Evolutionary conservation across 2,329 filamentous ascomycete genomes (phyloP).

Genomic region (Hortaea werneckii): DNA sequence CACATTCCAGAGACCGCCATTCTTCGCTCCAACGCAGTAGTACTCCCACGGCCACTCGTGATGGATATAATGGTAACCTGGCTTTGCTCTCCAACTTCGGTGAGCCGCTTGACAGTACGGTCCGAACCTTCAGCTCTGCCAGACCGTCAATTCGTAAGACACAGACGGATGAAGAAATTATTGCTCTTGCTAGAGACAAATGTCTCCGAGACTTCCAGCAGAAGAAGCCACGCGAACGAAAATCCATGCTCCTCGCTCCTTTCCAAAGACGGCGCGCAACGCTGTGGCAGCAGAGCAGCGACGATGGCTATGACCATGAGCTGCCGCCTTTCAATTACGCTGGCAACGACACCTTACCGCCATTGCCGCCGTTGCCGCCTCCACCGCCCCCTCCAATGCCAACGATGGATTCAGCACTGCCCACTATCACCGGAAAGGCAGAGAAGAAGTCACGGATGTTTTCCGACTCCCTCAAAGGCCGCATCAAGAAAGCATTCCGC

Average conservation of each 20-base stretch:
- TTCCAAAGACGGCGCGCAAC: conserved; percentile 31
- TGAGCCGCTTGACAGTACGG: not conserved
- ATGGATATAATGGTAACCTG: conserved; percentile 7
- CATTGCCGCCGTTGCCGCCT: conserved; percentile 4
- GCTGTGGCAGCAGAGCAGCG: not conserved
- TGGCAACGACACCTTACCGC: conserved; percentile 7
- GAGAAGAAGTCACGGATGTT: conserved; percentile 46
- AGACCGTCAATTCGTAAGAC: conserved; percentile 13
- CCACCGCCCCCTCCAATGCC: not conserved
- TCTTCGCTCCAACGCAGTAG: conserved; percentile 9
- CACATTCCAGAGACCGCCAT: conserved; percentile 3
- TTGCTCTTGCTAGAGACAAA: conserved; percentile 28
- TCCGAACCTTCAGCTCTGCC: not conserved
- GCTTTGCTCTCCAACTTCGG: conserved; percentile 4
- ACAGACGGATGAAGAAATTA: conserved; percentile 18
- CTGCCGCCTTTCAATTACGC: conserved; percentile 20
- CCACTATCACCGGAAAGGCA: not conserved
- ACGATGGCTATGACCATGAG: conserved; percentile 16
- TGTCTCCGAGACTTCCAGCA: conserved; percentile 33
- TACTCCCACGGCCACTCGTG: conserved; percentile 3
- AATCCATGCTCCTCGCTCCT: conserved; percentile 34
- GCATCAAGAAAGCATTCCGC: conserved; percentile 49
- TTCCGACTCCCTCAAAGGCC: conserved; percentile 52
- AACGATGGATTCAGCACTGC: not conserved
- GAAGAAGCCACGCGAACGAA: conserved; percentile 30